phyloP scores from a whole-genome alignment of 2,329 filamentous ascomycete species.

The Penicillium sp. region DNA sequence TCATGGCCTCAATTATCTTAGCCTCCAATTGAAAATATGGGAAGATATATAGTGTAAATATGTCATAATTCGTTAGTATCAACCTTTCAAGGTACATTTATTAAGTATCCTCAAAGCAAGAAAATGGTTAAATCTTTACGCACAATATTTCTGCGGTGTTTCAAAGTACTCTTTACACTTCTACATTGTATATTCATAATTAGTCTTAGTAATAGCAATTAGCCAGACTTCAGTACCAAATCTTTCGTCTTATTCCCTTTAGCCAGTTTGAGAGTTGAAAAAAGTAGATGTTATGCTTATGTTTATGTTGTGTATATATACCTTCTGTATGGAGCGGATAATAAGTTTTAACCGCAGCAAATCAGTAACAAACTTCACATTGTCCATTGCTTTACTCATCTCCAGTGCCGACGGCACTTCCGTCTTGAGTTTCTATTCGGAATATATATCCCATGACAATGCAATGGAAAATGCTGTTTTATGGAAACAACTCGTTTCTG shows the following conservation, averaged over 20 bases:
- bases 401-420: constrained; percentile 8
- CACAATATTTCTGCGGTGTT: too few relatives aligned
- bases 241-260: not conserved
- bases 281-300: not conserved
- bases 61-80: too few relatives aligned
- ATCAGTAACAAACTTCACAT: not conserved
- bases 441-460: constrained; percentile 20
- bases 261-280: not conserved
- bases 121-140: too few relatives aligned
- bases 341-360: not conserved
- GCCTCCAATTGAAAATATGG: too few relatives aligned
- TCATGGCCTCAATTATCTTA: not conserved
- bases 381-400: not conserved
- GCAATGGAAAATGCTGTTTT: constrained; percentile 12
- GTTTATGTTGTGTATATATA: not conserved
- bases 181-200: too few relatives aligned
- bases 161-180: too few relatives aligned
- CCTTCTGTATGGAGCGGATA: not conserved
- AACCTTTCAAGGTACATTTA: too few relatives aligned
- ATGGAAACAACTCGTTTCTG: not conserved
- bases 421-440: constrained; percentile 14
- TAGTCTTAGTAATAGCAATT: not conserved
- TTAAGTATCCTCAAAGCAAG: too few relatives aligned
- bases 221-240: not conserved
- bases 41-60: too few relatives aligned